phyloP scores from a whole-genome alignment of 768 basidiomycete species.

The Holtermanniella nyarrowii region DNA sequence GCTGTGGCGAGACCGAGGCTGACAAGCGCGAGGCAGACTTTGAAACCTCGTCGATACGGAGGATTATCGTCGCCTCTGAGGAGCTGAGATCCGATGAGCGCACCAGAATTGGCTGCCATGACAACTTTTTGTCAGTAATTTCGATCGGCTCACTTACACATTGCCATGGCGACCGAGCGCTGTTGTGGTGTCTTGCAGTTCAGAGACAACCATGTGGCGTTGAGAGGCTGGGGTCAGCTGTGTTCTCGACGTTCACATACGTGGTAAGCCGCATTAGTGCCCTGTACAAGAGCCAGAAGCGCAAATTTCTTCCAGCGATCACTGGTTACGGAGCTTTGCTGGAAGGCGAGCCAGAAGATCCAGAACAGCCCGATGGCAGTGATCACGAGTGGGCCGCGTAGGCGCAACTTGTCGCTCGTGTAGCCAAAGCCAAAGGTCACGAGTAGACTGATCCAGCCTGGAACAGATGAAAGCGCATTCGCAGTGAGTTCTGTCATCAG shows the following conservation, averaged over 20 bases:
- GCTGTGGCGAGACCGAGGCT: conserved; percentile 12
- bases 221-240: conserved; percentile 15
- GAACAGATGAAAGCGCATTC: conserved; percentile 33
- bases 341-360: conserved; percentile 25
- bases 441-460: conserved; percentile 23
- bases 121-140: conserved; percentile 9
- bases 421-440: conserved; percentile 15
- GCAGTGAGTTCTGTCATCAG: conserved; percentile 15
- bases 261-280: conserved; percentile 15
- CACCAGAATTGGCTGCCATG: conserved; percentile 33
- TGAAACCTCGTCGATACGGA: conserved; percentile 26
- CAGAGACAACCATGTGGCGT: conserved; percentile 31
- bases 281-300: conserved; percentile 11
- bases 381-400: conserved; percentile 20
- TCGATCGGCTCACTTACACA: conserved; percentile 14
- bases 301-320: conserved; percentile 21
- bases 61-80: conserved; percentile 30
- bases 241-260: conserved; percentile 3
- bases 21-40: conserved; percentile 17
- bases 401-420: conserved; percentile 17
- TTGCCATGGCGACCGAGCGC: conserved; percentile 30
- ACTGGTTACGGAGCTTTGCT: conserved; percentile 14
- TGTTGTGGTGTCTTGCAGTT: conserved; percentile 24
- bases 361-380: conserved; percentile 12
- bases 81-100: conserved; percentile 27